These are phyloP conservation scores for Bonnemaisonia californica DNA, from an alignment of 31 red algal genomes.

Conservation along the genomic window DNA sequence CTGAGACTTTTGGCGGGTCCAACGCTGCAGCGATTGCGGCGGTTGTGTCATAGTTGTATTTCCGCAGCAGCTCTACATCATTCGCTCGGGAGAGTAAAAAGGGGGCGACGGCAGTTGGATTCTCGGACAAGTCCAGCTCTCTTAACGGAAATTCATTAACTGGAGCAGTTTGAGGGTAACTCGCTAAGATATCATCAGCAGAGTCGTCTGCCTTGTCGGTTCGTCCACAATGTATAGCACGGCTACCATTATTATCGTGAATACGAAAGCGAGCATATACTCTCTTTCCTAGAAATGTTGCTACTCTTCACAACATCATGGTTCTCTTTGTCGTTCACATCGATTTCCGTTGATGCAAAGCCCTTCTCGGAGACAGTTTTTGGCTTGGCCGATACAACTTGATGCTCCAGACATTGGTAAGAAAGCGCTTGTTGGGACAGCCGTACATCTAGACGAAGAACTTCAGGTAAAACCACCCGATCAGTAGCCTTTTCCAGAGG, in stretches of 20 bases:
- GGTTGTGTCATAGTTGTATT: conserved; percentile 5
- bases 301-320: neutral
- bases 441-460: neutral
- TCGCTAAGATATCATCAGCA: conserved; percentile 4
- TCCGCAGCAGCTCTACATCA: neutral
- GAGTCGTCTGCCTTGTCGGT: no score
- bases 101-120: neutral
- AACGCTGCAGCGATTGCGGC: conserved; percentile 11
- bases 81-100: neutral
- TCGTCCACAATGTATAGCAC: no score
- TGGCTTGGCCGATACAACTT: neutral
- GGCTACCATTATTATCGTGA: neutral
- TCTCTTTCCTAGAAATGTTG: neutral
- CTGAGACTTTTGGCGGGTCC: neutral
- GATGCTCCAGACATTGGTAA: neutral
- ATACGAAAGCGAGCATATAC: neutral
- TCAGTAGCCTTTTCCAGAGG: conserved; percentile 16
- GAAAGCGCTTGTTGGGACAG: neutral
- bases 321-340: no score
- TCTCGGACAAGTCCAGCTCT: neutral
- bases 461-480: neutral
- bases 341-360: neutral
- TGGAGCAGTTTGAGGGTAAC: no score
- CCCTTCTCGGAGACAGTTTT: neutral
- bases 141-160: no score